Evolutionary conservation across 257 asterid genomes (phyloP), one percentile per base, ranked within the genome.

Genomic region (Nemophila menziesii): DNA sequence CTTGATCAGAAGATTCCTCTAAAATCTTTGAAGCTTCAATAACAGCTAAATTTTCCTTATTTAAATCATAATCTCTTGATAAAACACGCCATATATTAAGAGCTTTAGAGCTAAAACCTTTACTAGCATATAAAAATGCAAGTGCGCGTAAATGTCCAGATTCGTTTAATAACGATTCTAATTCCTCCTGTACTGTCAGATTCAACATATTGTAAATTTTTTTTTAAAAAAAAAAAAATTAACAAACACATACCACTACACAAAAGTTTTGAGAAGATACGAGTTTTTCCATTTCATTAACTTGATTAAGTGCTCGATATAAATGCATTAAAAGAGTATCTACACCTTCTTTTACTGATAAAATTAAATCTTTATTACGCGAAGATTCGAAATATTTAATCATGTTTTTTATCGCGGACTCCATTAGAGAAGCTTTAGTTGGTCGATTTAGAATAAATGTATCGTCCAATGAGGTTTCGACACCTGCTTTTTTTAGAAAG

Each of bases 141-240:
- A 90, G 96, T 33, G 94, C 57, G 42, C 94, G 82, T 58, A 79
- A 60, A 73, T 90, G 98, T 63, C 96, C 93, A 63, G 98, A 85
- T 20, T 78, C 98, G 55, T 51, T 77, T 63, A 90, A 69, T 56
- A 90, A 58, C 34, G 82, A 56, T 69, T 90, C 98, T 64, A 90
- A 79, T 79, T 90, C 98, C 83, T 90, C 98, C 98, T 90, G 98
- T 87, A 76, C 94, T 79, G 93, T 72, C 95, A 85, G 67, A 64
- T 62, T 65, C 60, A 54, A 58, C 55, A 68, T 62, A 68, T 72
- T 71, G 36, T 2, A 29, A 29, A 29, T 10, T 29, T 29, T 7
- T 29, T 7, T 29, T 1, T 2, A 29, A 13, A 7, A 13, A 29
- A 13, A 1, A 10, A 29, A 29, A 24, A 29, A 29, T 29, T 7